Evolutionary conservation across 176 grass and related monocot species (phyloP).

Genomic region (Paspalum vaginatum): DNA sequence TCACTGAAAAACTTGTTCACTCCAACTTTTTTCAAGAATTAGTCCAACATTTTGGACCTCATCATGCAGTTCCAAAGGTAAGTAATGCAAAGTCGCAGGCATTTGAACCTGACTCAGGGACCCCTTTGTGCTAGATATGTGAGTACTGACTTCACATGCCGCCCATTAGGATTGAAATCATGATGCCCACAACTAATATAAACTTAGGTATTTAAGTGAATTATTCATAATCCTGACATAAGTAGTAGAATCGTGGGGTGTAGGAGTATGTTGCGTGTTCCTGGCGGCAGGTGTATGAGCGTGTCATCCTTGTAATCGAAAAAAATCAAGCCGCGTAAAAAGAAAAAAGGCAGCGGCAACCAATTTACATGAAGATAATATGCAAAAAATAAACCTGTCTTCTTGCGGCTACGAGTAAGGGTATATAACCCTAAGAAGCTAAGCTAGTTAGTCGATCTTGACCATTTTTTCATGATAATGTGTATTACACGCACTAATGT

Average conservation of each 20-base stretch:
- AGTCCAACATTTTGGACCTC: background rate
- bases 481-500: no score
- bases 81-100: background rate
- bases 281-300: background rate
- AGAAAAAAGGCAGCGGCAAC: background rate
- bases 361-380: no score
- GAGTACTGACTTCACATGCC: background rate
- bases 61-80: background rate
- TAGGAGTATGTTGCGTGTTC: background rate
- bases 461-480: no score
- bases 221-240: background rate
- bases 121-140: background rate
- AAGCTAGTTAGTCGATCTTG: no score
- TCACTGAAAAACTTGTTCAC: background rate
- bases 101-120: background rate
- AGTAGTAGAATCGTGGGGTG: background rate
- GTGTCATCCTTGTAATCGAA: slow-evolving; percentile 12
- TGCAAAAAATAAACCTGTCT: background rate
- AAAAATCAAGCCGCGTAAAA: background rate
- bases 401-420: no score
- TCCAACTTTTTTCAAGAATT: no score
- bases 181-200: background rate
- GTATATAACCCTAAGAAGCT: no score
- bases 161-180: background rate
- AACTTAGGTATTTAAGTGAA: background rate